Evolutionary conservation across 2,329 filamentous ascomycete genomes (phyloP).

Genomic region (Beauveria sp.): DNA sequence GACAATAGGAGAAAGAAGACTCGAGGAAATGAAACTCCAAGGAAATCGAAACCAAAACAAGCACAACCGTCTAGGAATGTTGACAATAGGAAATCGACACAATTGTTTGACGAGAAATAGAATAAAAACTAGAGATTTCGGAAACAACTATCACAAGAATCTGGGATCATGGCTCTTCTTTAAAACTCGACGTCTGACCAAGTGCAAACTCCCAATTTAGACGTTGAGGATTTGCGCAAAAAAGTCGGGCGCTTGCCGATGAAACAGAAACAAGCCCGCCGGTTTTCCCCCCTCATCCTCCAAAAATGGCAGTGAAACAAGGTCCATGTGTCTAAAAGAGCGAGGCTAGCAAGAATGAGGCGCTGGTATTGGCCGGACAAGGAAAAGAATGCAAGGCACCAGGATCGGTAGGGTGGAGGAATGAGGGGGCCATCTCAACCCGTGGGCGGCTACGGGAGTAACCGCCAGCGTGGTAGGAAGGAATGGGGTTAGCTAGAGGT

Average conservation of each 20-base stretch:
- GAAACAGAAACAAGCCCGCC: not conserved
- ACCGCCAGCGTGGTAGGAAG: not conserved
- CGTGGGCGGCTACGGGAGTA: not conserved
- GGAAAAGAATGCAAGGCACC: not conserved
- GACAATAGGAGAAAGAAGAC: conserved; percentile 1
- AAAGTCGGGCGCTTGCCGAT: conserved; percentile 3
- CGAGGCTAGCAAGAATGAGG: not conserved
- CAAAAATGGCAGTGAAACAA: conserved; percentile 10
- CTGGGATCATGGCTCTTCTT: not conserved
- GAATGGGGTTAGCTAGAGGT: not conserved
- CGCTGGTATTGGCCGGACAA: not conserved
- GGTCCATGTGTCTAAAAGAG: not conserved
- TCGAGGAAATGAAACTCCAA: not conserved
- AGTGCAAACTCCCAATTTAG: not conserved
- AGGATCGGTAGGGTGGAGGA: not conserved
- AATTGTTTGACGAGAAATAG: not conserved
- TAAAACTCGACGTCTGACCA: conserved; percentile 1
- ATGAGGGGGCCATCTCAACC: not conserved
- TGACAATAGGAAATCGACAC: conserved; percentile 2
- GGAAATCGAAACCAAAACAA: not conserved
- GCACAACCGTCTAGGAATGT: conserved; percentile 3
- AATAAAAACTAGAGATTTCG: not conserved
- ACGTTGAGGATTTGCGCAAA: not conserved
- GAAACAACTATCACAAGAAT: not conserved
- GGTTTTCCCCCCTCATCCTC: not conserved